Percentiles rank a stretch among this genome's conserved stretches.
These are phyloP conservation scores for Zoysia japonica DNA, from an alignment of 176 grass and related monocot species.

Conservation along the genomic window DNA sequence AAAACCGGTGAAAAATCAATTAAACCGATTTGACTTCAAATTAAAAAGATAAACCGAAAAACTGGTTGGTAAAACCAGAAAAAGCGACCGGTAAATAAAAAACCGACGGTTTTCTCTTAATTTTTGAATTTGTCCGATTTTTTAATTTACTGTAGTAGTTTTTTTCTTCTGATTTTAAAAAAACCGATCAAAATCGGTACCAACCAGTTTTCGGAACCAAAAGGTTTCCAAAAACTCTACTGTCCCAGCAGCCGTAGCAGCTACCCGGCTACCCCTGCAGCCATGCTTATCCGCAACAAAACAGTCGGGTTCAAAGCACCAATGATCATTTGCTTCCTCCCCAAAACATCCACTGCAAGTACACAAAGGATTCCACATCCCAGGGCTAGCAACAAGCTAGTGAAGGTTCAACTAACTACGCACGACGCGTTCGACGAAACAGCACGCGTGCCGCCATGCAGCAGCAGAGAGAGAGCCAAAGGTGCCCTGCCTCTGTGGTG, in stretches of 20 bases:
- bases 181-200: too few relatives aligned
- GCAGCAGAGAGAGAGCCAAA: neutral
- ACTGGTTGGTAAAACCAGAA: too few relatives aligned
- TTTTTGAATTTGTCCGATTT: too few relatives aligned
- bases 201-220: too few relatives aligned
- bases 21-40: too few relatives aligned
- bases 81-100: too few relatives aligned
- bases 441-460: neutral
- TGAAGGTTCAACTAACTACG: constrained; percentile 21
- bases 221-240: too few relatives aligned
- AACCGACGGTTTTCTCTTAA: too few relatives aligned
- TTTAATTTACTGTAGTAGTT: too few relatives aligned
- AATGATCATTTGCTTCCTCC: constrained; percentile 24
- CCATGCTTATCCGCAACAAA: constrained; percentile 39
- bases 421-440: neutral
- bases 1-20: too few relatives aligned
- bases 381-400: neutral
- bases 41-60: too few relatives aligned
- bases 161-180: too few relatives aligned
- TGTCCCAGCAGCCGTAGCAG: neutral
- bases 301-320: neutral
- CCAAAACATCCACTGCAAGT: constrained; percentile 40
- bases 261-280: neutral
- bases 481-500: neutral
- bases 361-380: constrained; percentile 45